Percentiles rank a stretch among this genome's conserved stretches.
phyloP scores from a whole-genome alignment of 257 asterid genomes.

The Phtheirospermum japonicum region DNA sequence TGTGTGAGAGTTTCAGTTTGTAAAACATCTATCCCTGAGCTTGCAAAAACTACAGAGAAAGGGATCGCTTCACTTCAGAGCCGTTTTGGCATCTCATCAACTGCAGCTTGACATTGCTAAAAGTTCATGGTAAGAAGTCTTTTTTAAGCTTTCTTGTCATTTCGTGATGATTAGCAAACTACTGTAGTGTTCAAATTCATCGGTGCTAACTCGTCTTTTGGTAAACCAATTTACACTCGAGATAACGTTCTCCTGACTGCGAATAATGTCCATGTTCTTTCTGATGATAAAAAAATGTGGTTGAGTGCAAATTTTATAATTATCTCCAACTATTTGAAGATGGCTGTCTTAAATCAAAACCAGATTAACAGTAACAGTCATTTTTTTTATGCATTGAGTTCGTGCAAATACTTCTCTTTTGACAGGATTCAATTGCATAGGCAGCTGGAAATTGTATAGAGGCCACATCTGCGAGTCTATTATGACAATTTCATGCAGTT shows the following conservation, averaged over 20 bases:
- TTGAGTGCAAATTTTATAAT: neutral
- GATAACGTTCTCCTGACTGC: too few species aligned
- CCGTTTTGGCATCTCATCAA: constrained; percentile 62
- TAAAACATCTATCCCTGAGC: constrained; percentile 69
- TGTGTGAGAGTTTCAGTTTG: constrained; percentile 46
- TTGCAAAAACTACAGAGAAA: constrained; percentile 62
- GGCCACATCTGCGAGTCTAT: constrained; percentile 26
- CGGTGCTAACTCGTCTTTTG: neutral
- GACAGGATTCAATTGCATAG: constrained; percentile 28
- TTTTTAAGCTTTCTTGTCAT: constrained; percentile 16
- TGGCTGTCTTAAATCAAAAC: neutral
- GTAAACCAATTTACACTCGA: too few species aligned
- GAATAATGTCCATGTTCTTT: neutral
- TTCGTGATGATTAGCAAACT: neutral
- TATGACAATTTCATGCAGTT: constrained; percentile 21
- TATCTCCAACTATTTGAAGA: neutral
- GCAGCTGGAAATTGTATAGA: constrained; percentile 20
- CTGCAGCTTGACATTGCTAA: constrained; percentile 35
- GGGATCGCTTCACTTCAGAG: constrained; percentile 60
- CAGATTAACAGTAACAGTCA: neutral
- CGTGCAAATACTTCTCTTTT: constrained; percentile 14
- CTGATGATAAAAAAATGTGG: neutral
- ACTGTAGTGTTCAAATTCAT: constrained; percentile 5
- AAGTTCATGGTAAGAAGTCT: constrained; percentile 22
- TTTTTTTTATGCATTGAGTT: constrained; percentile 1